Evolutionary conservation across 768 basidiomycete genomes (phyloP), one percentile per base, ranked within the genome.

Genomic region (Tremella mesenterica): DNA sequence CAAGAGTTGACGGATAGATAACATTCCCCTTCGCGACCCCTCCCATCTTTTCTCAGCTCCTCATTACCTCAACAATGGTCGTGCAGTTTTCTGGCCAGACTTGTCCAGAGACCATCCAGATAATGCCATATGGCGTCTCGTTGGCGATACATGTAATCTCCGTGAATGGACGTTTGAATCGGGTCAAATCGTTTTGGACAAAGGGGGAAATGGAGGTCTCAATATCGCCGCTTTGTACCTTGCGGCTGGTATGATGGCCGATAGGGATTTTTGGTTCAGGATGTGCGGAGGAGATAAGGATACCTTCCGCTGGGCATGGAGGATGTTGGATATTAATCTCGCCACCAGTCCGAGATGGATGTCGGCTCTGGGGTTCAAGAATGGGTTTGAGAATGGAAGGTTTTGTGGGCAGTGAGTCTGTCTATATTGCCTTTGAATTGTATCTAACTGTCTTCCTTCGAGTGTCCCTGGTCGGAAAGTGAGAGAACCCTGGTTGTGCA

Each of bases 11-110:
- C n/a, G n/a, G n/a, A 44, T 62, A 39, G 77, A 77, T 61, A 77
- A 76, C 50, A 59, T 74, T 5, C 73, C 73, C 2, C 56, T 76
- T 1, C 61, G 67, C 0, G 73, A 76, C 39, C 76, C 76, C 2
- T 53, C 64, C 12, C 63, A 69, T 52, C 72, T 78, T 13, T 78
- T 78, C 59, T 59, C 69, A 31, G 61, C 71, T 2, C 56, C 61
- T 1, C 26, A 59, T 5, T 77, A 75, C 59, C 50, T 39, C 14
- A 38, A 58, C 9, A 48, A 64, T 25, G 72, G 71, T 4, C 52
- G 65, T 25, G 70, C 71, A 1, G 76, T 72, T 21, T 75, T 77
- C 55, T 78, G 76, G 76, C 75, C 76, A 2, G 77, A 78, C 56
- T 57, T 75, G 31, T 74, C 72, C 38, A 76, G 75, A 52, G 76